phyloP scores from a whole-genome alignment of 345 rosid genomes.

The Sonneratia alba region DNA sequence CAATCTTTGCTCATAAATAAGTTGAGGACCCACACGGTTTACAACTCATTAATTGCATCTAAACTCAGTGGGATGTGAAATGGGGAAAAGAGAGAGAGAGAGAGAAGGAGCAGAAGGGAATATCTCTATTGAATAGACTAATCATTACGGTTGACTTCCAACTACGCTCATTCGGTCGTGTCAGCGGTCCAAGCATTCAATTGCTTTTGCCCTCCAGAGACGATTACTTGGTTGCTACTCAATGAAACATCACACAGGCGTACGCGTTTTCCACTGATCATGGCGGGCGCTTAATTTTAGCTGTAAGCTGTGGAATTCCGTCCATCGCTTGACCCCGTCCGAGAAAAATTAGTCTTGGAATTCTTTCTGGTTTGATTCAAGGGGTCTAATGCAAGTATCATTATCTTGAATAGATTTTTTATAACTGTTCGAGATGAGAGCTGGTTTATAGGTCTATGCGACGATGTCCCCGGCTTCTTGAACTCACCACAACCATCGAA shows the following conservation, averaged over 20 bases:
- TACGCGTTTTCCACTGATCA: slow-evolving; percentile 14
- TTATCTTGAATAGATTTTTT: too few species aligned
- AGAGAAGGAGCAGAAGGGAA: too few species aligned
- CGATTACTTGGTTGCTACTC: slow-evolving; percentile 6
- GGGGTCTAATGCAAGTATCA: neutral
- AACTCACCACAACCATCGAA: too few species aligned
- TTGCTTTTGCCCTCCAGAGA: neutral
- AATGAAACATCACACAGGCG: neutral
- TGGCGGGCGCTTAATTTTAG: neutral
- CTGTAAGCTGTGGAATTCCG: neutral
- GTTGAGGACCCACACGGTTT: slow-evolving; percentile 7
- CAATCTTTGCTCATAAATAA: neutral
- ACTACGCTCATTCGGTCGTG: neutral
- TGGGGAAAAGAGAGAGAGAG: too few species aligned
- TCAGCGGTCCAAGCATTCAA: neutral
- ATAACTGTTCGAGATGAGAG: too few species aligned
- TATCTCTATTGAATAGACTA: neutral
- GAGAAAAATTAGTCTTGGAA: neutral
- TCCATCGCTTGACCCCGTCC: neutral
- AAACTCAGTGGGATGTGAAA: too few species aligned
- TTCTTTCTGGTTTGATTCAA: neutral
- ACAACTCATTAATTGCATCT: neutral
- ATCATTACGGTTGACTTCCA: neutral
- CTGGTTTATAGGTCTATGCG: too few species aligned
- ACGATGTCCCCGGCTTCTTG: too few species aligned